These are phyloP conservation scores for Aspergillus neoniger DNA, from an alignment of 2,329 filamentous ascomycete species.

Conservation along the genomic window DNA sequence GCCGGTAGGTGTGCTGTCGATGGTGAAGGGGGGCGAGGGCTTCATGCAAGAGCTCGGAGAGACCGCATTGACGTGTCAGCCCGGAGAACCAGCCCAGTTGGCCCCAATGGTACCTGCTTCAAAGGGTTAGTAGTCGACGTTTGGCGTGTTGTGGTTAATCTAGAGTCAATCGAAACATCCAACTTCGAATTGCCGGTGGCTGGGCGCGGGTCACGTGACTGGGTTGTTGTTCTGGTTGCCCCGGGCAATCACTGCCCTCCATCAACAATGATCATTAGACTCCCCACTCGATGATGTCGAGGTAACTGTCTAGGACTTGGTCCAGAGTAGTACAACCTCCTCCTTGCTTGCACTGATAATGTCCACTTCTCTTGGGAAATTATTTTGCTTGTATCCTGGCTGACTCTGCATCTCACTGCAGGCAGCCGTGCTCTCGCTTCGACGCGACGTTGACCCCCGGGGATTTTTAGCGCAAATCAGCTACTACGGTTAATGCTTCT, in stretches of 20 bases:
- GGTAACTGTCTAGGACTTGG: not conserved
- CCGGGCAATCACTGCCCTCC: constrained; percentile 1
- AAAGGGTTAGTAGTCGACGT: constrained; percentile 8
- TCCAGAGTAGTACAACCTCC: not conserved
- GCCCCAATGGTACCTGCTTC: constrained; percentile 7
- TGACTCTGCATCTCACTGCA: not conserved
- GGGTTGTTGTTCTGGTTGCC: constrained; percentile 2
- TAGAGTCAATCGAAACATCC: constrained; percentile 6
- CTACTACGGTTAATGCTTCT: not conserved
- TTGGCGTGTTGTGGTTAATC: constrained; percentile 4
- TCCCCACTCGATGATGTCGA: not conserved
- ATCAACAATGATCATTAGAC: not conserved
- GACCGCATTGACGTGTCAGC: constrained; percentile 21
- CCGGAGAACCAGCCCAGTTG: constrained; percentile 18
- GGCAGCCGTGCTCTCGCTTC: not conserved
- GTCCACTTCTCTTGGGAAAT: not conserved
- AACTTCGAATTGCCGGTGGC: constrained; percentile 9
- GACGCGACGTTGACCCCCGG: not conserved
- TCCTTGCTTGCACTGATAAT: constrained; percentile 1
- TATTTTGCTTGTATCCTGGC: not conserved
- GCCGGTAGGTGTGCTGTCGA: constrained; percentile 35
- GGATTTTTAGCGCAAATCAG: not conserved
- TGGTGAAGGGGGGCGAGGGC: constrained; percentile 41
- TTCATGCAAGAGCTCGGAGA: constrained; percentile 27
- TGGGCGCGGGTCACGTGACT: constrained; percentile 8